Percentiles rank a stretch among this genome's conserved stretches.
Conservation (phyloP, 129 eudicot species). For the Glebionis coronaria region DNA sequence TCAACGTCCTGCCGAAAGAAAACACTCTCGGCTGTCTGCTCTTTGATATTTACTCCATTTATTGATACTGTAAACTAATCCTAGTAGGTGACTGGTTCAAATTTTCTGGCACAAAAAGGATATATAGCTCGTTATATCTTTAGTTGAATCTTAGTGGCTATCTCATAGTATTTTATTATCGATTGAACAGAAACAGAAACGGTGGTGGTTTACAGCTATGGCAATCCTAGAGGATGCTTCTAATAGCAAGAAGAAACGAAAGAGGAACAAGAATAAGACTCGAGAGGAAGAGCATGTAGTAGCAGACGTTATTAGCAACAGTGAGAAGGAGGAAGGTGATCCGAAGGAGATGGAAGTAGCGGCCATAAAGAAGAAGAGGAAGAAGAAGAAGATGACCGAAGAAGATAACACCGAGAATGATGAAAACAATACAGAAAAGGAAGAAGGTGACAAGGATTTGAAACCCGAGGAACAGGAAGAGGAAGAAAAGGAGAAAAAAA, state of each 20-base stretch:
- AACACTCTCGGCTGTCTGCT: no score
- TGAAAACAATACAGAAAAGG: slow-evolving; percentile 22
- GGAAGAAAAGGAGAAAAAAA: slow-evolving; percentile 18
- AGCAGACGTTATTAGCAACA: slow-evolving; percentile 15
- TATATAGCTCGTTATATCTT: no score
- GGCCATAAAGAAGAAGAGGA: slow-evolving; percentile 23
- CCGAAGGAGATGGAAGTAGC: not conserved
- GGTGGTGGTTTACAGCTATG: slow-evolving; percentile 29
- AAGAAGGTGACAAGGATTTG: slow-evolving; percentile 5
- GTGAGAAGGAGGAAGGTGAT: slow-evolving; percentile 1
- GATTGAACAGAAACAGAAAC: slow-evolving; percentile 19
- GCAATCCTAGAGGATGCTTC: slow-evolving; percentile 11
- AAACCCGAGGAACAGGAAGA: slow-evolving; percentile 16
- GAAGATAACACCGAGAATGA: slow-evolving; percentile 17
- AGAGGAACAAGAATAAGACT: slow-evolving; percentile 29
- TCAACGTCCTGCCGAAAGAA: no score
- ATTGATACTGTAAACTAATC: no score
- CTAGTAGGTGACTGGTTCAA: no score
- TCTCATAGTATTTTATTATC: not conserved
- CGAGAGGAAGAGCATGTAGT: slow-evolving; percentile 14
- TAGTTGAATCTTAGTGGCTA: no score
- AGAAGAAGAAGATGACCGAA: slow-evolving; percentile 17
- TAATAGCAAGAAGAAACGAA: slow-evolving; percentile 39
- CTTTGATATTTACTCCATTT: no score
- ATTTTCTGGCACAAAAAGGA: no score